phyloP scores from a whole-genome alignment of 164 flowering plant species.

The Chloranthus sessilifolius region DNA sequence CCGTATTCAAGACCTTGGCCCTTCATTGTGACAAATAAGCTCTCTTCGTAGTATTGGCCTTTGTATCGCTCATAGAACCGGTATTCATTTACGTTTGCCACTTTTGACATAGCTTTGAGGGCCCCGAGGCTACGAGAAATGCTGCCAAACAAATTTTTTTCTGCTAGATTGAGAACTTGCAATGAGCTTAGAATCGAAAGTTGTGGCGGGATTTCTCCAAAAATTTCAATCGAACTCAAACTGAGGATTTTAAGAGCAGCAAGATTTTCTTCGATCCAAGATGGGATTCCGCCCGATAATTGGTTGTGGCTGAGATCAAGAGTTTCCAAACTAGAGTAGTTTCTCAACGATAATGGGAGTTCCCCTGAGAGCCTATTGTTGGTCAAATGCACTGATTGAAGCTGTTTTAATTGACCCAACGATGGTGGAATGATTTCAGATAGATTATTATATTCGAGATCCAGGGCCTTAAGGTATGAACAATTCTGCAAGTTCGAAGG shows the following conservation, averaged over 20 bases:
- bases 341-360: too few species aligned
- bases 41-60: slow-evolving; percentile 29
- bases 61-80: slow-evolving; percentile 23
- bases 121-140: too few species aligned
- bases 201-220: too few species aligned
- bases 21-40: slow-evolving; percentile 16
- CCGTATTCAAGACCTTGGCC: slow-evolving; percentile 19
- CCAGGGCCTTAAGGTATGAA: slow-evolving; percentile 28
- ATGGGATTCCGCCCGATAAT: too few species aligned
- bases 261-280: slow-evolving; percentile 19
- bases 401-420: slow-evolving; percentile 27
- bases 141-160: too few species aligned
- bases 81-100: slow-evolving; percentile 14
- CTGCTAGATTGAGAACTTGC: too few species aligned
- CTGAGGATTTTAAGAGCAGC: slow-evolving; percentile 15
- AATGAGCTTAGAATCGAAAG: too few species aligned
- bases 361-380: slow-evolving; percentile 33
- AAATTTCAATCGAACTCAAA: too few species aligned
- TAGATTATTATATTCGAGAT: slow-evolving; percentile 29
- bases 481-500: slow-evolving; percentile 32
- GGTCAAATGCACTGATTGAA: slow-evolving; percentile 32
- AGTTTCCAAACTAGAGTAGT: too few species aligned
- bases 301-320: too few species aligned
- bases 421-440: slow-evolving; percentile 32
- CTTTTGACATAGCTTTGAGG: slow-evolving; percentile 22